Base-by-base conservation (phyloP, 2,329 filamentous ascomycete genomes). In the Aciculosporium take region DNA sequence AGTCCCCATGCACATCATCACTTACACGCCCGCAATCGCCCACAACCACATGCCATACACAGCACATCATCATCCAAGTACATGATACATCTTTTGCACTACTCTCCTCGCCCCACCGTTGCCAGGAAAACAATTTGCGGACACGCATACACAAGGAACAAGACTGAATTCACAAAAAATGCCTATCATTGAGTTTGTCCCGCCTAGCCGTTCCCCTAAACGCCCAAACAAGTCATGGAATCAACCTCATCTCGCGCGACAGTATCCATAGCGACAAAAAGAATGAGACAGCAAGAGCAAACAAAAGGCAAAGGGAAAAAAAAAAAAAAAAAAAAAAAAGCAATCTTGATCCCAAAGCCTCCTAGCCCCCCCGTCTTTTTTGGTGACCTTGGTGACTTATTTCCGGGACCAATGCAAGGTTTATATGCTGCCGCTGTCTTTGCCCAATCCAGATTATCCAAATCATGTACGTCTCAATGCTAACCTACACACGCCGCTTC, bases 181-280 rank as follows among this genome's bases (percentile, higher is more conserved):
- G 34, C 13, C 23, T 20, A 30, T 23, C 15, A 29, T 36, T 3
- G n/a, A 41, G 28, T 23, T 25, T 24, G 42, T 30, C 31, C 39
- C 44, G 46, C 46, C 46, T 37, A 43, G 41, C 48, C 28, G n/a
- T 40, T 53, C 53, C 49, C 53, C 53, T 40, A 53, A 58, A 56
- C 56, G 53, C 56, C 56, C 42, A 45, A 48, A 42, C 20, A 44
- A 27, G 44, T 39, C 40, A 38, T 32, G 45, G 25, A 44, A 36
- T 41, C 36, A 38, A 36, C 24, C 40, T 34, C 17, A n/a, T 29
- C 25, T 28, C 27, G 27, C 10, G 27, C 27, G 27, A n/a, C n/a
- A n/a, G n/a, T n/a, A 25, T 25, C 37, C 28, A 38, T 18, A n/a
- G 24, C 23, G 25, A 23, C 37, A 21, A 30, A 24, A n/a, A 30